A percentile compares a stretch with the other conserved stretches of the same genome.
phyloP scores from a whole-genome alignment of 257 asterid genomes.

The Thymus mandschuricus region DNA sequence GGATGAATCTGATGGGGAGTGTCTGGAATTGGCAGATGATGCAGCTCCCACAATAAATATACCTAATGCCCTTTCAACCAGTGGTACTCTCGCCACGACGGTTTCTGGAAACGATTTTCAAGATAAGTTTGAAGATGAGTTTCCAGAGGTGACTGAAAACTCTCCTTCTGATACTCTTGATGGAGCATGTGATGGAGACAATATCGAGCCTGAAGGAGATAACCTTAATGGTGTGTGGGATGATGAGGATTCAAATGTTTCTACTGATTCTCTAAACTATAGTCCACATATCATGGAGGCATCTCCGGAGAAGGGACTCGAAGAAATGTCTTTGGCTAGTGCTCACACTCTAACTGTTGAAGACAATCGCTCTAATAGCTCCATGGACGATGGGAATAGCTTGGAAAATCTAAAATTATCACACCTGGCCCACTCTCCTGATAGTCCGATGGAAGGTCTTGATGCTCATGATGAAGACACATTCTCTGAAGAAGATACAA shows the following conservation, averaged over 20 bases:
- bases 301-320: constrained; percentile 31
- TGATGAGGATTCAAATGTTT: constrained; percentile 33
- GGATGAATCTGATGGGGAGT: constrained; percentile 37
- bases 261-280: constrained; percentile 31
- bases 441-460: constrained; percentile 26
- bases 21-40: constrained; percentile 30
- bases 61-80: constrained; percentile 24
- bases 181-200: constrained; percentile 23
- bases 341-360: constrained; percentile 33
- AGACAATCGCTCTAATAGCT: constrained; percentile 30
- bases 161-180: constrained; percentile 30
- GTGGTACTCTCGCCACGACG: constrained; percentile 33
- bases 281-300: constrained; percentile 29
- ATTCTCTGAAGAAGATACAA: constrained; percentile 39
- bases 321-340: constrained; percentile 30
- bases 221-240: constrained; percentile 30
- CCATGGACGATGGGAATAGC: constrained; percentile 31
- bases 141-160: constrained; percentile 32
- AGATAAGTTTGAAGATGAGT: constrained; percentile 29
- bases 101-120: constrained; percentile 27
- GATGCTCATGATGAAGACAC: constrained; percentile 36
- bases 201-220: constrained; percentile 25
- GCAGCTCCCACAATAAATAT: constrained; percentile 26
- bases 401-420: constrained; percentile 33
- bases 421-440: constrained; percentile 29